phyloP scores from a whole-genome alignment of 306 rosid species.

The Benincasa hispida region DNA sequence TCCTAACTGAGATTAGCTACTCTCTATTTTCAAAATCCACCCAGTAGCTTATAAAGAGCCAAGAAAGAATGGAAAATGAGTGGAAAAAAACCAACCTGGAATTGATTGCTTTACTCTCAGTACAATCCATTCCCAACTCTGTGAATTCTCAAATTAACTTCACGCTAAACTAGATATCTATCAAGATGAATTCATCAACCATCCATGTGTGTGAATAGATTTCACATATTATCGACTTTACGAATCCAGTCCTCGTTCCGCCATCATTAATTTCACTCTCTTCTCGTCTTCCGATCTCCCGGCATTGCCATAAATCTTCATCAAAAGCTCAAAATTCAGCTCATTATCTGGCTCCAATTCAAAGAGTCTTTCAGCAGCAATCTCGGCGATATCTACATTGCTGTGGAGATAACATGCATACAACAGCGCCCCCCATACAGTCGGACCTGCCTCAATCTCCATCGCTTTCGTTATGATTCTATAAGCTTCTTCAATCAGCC shows the following conservation, averaged over 20 bases:
- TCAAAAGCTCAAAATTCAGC: conserved; percentile 64
- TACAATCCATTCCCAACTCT: not conserved
- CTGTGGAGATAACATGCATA: conserved; percentile 61
- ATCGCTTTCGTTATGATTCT: conserved; percentile 30
- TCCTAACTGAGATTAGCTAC: not conserved
- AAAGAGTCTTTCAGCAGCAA: conserved; percentile 65
- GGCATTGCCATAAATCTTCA: conserved; percentile 50
- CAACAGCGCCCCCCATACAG: conserved; percentile 81
- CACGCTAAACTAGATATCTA: not conserved
- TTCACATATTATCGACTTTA: not conserved
- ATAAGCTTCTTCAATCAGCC: conserved; percentile 57
- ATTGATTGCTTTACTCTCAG: not conserved
- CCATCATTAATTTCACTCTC: conserved; percentile 54
- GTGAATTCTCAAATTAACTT: not conserved
- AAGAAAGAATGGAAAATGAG: not conserved
- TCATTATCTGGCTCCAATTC: conserved; percentile 84
- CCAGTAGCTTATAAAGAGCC: not conserved
- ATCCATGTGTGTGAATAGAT: not conserved
- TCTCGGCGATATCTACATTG: conserved; percentile 48
- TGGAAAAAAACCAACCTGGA: not conserved
- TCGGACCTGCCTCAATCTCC: conserved; percentile 61
- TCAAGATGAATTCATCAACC: not conserved
- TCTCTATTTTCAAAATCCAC: not conserved
- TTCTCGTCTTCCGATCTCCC: conserved; percentile 50
- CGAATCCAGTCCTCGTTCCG: conserved; percentile 40